phyloP scores from a whole-genome alignment of 2,329 filamentous ascomycete genomes.

The Alternaria hordeiaustralica region DNA sequence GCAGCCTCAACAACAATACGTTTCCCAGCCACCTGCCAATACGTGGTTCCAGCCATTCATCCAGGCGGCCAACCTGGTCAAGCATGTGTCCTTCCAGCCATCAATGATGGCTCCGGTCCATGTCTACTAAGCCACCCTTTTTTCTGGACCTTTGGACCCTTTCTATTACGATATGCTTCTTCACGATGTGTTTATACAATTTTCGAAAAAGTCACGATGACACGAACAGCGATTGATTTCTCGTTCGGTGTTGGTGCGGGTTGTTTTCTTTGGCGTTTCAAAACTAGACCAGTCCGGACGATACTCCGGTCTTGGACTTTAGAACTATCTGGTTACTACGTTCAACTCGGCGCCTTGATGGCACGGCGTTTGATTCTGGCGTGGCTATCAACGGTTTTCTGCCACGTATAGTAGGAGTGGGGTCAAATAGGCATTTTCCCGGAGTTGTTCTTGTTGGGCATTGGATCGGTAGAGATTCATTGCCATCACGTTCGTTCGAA shows the following conservation, averaged over 20 bases:
- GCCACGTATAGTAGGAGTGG: conserved; percentile 16
- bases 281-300: conserved; percentile 38
- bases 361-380: conserved; percentile 28
- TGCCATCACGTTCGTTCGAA: conserved; percentile 35
- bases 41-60: conserved; percentile 51
- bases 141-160: conserved; percentile 12
- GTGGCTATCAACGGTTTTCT: conserved; percentile 20
- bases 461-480: conserved; percentile 15
- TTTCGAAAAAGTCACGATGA: conserved; percentile 47
- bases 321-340: conserved; percentile 36
- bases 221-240: conserved; percentile 41
- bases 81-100: conserved; percentile 51
- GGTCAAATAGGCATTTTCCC: conserved; percentile 28
- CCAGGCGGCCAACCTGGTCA: conserved; percentile 49
- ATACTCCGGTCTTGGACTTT: conserved; percentile 19
- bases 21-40: conserved; percentile 42
- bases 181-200: conserved; percentile 43
- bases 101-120: conserved; percentile 48
- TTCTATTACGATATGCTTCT: conserved; percentile 35
- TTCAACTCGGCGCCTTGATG: conserved; percentile 47
- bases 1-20: conserved; percentile 45
- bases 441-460: conserved; percentile 24
- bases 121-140: conserved; percentile 38
- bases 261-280: conserved; percentile 35
- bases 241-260: conserved; percentile 38